Evolutionary conservation across 371 early-diverging fungal genomes (phyloP), one percentile per base, ranked within the genome.

Genomic region (Conidiobolus incongruus): DNA sequence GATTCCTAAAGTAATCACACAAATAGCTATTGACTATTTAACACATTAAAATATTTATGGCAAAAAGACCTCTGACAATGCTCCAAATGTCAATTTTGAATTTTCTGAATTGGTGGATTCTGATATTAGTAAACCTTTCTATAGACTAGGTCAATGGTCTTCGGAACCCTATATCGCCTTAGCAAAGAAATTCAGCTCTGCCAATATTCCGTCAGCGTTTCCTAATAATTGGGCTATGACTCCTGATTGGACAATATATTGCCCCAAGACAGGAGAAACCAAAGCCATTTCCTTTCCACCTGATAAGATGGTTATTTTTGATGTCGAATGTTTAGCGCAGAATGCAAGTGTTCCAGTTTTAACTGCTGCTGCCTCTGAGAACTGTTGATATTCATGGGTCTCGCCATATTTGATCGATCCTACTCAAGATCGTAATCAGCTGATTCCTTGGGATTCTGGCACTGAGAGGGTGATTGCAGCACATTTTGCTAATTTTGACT

Each of bases 361-460:
- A 43, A 95, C 97, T 0, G 68, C 69, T 1, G 97, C 90, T 0
- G 72, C 70, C 12, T 73, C 87, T 0, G 39, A 54, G 2, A 53
- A 61, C 17, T 70, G 72, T 6, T 92, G 93, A 93, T 96, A 93
- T 58, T 64, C 77, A 19, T 96, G 95, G 95, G 65, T 77, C 13
- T 80, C 92, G 6, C 92, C 95, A 6, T 60, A 69, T 53, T 47
- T 70, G 37, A 55, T 56, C 7, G 22, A 53, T 17, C 50, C 47
- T 48, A 58, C 60, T 17, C 17, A 52, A 3, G 44, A 47, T 6
- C 53, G 52, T 15, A 59, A 57, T 19, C 69, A 65, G 35, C 55
- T 90, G 45, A 77, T 92, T 23, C 77, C 82, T 2, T 48, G 87
- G 40, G 64, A 62, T 28, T 30, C 28, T 20, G 49, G 66, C n/a